Evolutionary conservation across 1,284 basidiomycete species (phyloP).

Genomic region (Exobasidium cylindrosporum): DNA sequence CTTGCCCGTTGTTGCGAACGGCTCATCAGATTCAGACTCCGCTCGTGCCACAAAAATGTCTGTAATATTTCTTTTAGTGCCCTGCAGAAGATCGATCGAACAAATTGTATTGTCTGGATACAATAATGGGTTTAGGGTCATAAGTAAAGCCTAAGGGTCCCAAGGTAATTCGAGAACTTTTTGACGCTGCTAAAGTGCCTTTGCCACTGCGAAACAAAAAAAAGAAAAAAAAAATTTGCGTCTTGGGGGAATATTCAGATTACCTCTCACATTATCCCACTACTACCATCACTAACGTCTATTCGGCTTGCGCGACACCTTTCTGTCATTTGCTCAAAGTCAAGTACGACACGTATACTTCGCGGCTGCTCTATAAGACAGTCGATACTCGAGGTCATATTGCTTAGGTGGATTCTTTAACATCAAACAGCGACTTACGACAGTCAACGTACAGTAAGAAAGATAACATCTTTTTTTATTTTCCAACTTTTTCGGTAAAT

Average conservation of each 20-base stretch:
- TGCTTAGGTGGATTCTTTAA: not conserved
- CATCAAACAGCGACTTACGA: no score
- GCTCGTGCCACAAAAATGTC: no score
- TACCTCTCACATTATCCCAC: not conserved
- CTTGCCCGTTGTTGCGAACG: no score
- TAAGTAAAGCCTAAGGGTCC: no score
- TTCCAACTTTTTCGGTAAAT: no score
- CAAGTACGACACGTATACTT: not conserved
- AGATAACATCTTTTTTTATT: no score
- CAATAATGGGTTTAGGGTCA: no score
- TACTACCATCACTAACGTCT: no score
- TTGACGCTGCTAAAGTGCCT: not conserved
- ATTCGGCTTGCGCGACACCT: not conserved
- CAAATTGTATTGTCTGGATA: not conserved
- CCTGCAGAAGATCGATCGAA: no score
- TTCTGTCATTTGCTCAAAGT: slow-evolving; percentile 1
- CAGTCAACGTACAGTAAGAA: no score
- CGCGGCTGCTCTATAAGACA: not conserved
- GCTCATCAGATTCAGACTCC: no score
- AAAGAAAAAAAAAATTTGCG: not conserved
- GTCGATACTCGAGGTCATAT: slow-evolving; percentile 11
- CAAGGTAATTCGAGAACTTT: not conserved
- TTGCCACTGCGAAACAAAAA: not conserved
- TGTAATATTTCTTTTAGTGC: no score
- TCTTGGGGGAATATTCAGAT: not conserved